Evolutionary conservation across 495 filamentous ascomycete species (phyloP).

Genomic region (Neurospora discreta): DNA sequence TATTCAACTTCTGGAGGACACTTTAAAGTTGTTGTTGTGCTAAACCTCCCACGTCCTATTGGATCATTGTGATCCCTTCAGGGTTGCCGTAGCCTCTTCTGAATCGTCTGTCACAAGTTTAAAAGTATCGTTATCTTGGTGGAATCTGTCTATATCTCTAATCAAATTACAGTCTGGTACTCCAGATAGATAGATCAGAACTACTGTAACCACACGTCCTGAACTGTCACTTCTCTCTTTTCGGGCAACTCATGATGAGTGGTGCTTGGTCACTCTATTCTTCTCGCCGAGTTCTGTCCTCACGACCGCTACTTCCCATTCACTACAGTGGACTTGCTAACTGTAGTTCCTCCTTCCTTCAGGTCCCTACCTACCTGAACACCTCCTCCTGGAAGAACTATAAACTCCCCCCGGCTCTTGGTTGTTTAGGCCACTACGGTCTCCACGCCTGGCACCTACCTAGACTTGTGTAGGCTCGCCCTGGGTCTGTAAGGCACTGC

Average conservation of each 20-base stretch:
- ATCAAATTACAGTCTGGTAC: neutral
- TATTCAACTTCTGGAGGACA: neutral
- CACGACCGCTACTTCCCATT: neutral
- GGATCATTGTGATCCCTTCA: neutral
- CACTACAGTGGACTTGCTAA: neutral
- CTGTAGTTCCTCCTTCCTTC: neutral
- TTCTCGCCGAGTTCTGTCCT: neutral
- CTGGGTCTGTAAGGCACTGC: neutral
- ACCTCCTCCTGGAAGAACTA: neutral
- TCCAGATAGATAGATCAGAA: neutral
- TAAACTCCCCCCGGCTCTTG: too few relatives aligned
- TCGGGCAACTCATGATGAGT: too few relatives aligned
- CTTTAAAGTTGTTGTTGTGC: neutral
- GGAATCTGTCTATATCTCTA: neutral
- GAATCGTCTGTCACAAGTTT: neutral
- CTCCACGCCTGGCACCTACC: too few relatives aligned
- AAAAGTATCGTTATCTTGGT: neutral
- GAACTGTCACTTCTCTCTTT: neutral
- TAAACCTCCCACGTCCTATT: neutral
- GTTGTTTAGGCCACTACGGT: too few relatives aligned
- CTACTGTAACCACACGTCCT: neutral
- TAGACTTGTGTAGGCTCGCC: too few relatives aligned
- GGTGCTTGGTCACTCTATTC: neutral
- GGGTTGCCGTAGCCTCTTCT: neutral
- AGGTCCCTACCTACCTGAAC: neutral